A percentile compares a stretch with the other conserved stretches of the same genome.
Evolutionary conservation across 2,329 filamentous ascomycete genomes (phyloP).

Genomic region (Blastomyces parvus): DNA sequence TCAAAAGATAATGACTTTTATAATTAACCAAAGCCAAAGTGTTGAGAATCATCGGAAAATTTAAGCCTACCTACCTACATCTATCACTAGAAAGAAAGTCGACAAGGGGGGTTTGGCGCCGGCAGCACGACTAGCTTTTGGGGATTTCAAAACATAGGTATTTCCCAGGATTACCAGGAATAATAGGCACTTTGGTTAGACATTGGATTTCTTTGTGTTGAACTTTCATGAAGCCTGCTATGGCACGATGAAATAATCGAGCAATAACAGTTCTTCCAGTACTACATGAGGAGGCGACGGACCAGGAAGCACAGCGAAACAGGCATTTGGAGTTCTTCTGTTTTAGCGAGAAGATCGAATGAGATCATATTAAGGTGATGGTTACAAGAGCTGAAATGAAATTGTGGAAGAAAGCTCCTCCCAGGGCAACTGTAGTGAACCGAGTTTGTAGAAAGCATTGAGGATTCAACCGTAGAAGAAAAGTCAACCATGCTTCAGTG

Average conservation of each 20-base stretch:
- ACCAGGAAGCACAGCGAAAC: not conserved
- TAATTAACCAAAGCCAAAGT: not conserved
- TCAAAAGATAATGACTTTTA: not conserved
- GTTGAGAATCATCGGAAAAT: conserved; percentile 7
- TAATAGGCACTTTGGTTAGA: conserved; percentile 17
- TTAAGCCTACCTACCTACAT: conserved; percentile 4
- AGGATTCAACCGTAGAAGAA: not conserved
- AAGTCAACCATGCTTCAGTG: not conserved
- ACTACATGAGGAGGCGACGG: not conserved
- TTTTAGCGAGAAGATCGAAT: too few species aligned
- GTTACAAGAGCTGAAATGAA: too few species aligned
- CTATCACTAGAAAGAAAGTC: not conserved
- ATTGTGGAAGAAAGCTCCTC: too few species aligned
- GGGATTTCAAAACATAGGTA: conserved; percentile 19
- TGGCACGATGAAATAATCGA: conserved; percentile 20
- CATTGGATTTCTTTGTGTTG: conserved; percentile 17
- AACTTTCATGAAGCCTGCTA: conserved; percentile 18
- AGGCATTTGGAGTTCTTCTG: not conserved
- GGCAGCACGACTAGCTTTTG: conserved; percentile 18
- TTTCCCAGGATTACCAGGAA: conserved; percentile 19
- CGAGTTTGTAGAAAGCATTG: too few species aligned
- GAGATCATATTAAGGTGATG: too few species aligned
- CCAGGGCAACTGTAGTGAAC: too few species aligned
- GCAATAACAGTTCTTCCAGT: not conserved
- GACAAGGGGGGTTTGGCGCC: conserved; percentile 11